Evolutionary conservation across 1,284 basidiomycete species (phyloP).

Genomic region (Tilletia indica): DNA sequence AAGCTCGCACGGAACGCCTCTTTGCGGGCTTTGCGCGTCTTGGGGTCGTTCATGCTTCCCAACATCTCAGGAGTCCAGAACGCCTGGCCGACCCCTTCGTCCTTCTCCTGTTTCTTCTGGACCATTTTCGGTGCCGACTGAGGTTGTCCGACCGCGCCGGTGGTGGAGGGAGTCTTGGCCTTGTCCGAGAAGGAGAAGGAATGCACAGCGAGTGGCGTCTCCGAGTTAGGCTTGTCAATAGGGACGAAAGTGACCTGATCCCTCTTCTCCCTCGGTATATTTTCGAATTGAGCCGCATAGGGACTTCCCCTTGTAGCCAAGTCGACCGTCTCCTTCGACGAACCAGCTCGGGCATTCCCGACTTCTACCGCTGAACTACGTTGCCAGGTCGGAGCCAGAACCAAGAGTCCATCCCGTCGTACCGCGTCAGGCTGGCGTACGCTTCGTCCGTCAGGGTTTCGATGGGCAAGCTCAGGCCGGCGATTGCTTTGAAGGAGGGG

Average conservation of each 20-base stretch:
- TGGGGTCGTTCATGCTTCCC: slow-evolving; percentile 11
- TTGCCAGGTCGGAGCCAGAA: slow-evolving; percentile 10
- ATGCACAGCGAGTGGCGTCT: background rate
- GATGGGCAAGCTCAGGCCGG: background rate
- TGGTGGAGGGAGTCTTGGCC: background rate
- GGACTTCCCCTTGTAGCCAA: background rate
- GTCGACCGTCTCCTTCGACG: background rate
- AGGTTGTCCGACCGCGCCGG: background rate
- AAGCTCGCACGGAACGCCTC: background rate
- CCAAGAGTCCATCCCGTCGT: background rate
- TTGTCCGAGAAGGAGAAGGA: background rate
- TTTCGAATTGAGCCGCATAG: background rate
- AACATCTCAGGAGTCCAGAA: background rate
- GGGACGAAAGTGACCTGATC: background rate
- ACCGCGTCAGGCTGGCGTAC: background rate
- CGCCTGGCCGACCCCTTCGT: background rate
- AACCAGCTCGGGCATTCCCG: background rate
- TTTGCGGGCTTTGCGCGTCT: background rate
- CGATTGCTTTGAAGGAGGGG: background rate
- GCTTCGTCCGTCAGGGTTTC: background rate
- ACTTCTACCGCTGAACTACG: background rate
- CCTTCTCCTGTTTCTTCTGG: background rate
- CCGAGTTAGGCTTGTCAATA: background rate
- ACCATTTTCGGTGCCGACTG: background rate
- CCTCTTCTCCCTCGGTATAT: background rate